These are phyloP conservation scores for Plasmodium vinckei DNA, from an alignment of 169 alveolate species.

Conservation along the genomic window DNA sequence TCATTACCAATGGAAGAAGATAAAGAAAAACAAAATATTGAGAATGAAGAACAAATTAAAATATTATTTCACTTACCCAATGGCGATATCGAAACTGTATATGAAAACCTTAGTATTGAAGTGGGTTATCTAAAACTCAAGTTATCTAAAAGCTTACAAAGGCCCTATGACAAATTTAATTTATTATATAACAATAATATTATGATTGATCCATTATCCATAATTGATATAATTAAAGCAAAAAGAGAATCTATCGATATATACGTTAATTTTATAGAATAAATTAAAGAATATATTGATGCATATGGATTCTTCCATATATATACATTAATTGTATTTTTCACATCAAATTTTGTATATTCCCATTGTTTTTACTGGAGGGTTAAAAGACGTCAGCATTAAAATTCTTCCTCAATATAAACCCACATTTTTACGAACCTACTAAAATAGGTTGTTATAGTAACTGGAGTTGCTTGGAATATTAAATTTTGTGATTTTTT, in stretches of 20 bases:
- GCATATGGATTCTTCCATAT: no score
- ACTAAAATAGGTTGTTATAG: no score
- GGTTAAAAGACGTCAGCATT: no score
- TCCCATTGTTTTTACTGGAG: no score
- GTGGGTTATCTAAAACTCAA: slow-evolving; percentile 35
- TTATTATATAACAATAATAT: slow-evolving; percentile 39
- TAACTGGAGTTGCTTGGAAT: no score
- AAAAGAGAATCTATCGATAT: slow-evolving; percentile 7
- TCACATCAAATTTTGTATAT: no score
- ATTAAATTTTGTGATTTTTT: no score
- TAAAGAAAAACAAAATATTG: slow-evolving; percentile 5
- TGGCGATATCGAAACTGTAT: slow-evolving; percentile 7
- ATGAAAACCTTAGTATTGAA: slow-evolving; percentile 38
- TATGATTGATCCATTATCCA: slow-evolving; percentile 51
- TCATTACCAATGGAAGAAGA: slow-evolving; percentile 12
- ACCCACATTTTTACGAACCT: no score
- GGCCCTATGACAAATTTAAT: slow-evolving; percentile 35
- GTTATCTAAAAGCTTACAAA: slow-evolving; percentile 15
- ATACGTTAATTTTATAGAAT: slow-evolving; percentile 13
- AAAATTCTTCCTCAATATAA: no score
- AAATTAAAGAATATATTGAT: background rate
- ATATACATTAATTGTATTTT: no score
- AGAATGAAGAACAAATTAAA: slow-evolving; percentile 2
- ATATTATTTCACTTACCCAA: slow-evolving; percentile 30
- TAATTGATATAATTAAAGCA: slow-evolving; percentile 24